Base-by-base conservation (phyloP, 31 red algal species). In the Endocladia muricata region DNA sequence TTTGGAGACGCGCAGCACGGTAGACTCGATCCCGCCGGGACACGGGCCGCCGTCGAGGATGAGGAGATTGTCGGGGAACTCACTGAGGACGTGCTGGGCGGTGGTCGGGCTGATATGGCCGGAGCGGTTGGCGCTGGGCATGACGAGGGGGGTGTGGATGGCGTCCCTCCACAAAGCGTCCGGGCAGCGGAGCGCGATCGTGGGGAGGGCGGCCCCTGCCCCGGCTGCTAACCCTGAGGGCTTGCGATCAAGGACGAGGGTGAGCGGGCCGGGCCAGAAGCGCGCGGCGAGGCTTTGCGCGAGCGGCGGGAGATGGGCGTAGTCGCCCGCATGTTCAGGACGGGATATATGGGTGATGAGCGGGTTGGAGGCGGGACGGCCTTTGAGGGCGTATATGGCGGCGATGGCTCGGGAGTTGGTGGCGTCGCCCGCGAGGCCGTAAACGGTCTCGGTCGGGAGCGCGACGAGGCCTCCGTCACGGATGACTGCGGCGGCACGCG, bases 371-470 rank as follows among this genome's bases (percentile, higher is more conserved):
- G 85, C 54, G 0, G 94, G 94, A 44, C 94, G 55, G 2, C 65
- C 57, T 48, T 97, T 97, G 29, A 90, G 84, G 13, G 47, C 62
- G 41, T 85, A 97, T 28, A 97, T 88, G 1, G 35, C 5, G 1
- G 39, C 21, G 34, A 93, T 80, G 9, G 94, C 86, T 2, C 49
- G 19, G 30, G 91, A 21, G 55, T 84, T 71, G 3, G 58, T 29
- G 31, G 94, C 94, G 54, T 93, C 70, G 9, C 85, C 94, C 21
- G 90, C 94, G 1, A 97, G 89, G 2, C 94, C 94, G 69, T 97
- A 97, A 5, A 97, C 94, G 9, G 94, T 97, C 61, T 97, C 94
- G 13, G 94, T 97, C 19, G 94, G 94, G 64, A 97, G 87, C 2
- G 94, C 94, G 17, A 97, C 80, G 8, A 93, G 41, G 11, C 82